Evolutionary conservation across 1,139 yeast genomes (phyloP).

Genomic region (Saccharomyces hybrid): DNA sequence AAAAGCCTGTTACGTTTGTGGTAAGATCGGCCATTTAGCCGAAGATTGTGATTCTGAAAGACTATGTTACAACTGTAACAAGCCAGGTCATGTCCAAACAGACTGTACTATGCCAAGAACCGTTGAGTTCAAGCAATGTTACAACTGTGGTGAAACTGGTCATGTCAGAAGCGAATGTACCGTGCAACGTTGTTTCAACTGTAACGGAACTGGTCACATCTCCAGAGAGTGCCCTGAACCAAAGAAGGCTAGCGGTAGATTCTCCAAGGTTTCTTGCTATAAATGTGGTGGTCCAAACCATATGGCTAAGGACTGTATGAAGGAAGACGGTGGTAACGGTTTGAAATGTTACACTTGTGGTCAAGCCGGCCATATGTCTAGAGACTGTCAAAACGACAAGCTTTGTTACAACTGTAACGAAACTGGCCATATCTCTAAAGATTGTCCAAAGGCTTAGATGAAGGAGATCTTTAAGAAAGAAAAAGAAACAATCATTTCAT

Average conservation of each 20-base stretch:
- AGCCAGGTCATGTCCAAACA: slow-evolving; percentile 82
- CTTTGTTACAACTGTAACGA: slow-evolving; percentile 87
- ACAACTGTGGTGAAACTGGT: slow-evolving; percentile 70
- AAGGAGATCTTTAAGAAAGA: not conserved
- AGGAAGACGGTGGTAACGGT: slow-evolving; percentile 40
- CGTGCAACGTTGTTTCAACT: slow-evolving; percentile 69
- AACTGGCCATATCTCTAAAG: slow-evolving; percentile 84
- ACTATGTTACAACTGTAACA: slow-evolving; percentile 87
- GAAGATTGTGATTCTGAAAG: slow-evolving; percentile 77
- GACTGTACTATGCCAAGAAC: slow-evolving; percentile 86
- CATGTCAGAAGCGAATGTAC: slow-evolving; percentile 69
- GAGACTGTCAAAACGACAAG: slow-evolving; percentile 62
- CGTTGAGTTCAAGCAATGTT: slow-evolving; percentile 77
- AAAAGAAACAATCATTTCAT: not conserved
- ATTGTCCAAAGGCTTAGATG: slow-evolving; percentile 42
- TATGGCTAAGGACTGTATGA: slow-evolving; percentile 85
- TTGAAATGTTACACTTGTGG: slow-evolving; percentile 86
- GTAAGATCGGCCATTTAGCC: slow-evolving; percentile 87
- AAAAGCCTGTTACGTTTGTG: slow-evolving; percentile 87
- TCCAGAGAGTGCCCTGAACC: slow-evolving; percentile 61
- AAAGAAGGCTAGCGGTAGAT: slow-evolving; percentile 20
- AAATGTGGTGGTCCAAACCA: slow-evolving; percentile 93
- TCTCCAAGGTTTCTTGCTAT: slow-evolving; percentile 61
- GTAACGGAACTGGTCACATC: slow-evolving; percentile 81
- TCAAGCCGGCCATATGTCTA: slow-evolving; percentile 78